A percentile compares a stretch with the other conserved stretches of the same genome.
Evolutionary conservation across 2,329 filamentous ascomycete species (phyloP).

Genomic region (Pestalotiopsis fici): DNA sequence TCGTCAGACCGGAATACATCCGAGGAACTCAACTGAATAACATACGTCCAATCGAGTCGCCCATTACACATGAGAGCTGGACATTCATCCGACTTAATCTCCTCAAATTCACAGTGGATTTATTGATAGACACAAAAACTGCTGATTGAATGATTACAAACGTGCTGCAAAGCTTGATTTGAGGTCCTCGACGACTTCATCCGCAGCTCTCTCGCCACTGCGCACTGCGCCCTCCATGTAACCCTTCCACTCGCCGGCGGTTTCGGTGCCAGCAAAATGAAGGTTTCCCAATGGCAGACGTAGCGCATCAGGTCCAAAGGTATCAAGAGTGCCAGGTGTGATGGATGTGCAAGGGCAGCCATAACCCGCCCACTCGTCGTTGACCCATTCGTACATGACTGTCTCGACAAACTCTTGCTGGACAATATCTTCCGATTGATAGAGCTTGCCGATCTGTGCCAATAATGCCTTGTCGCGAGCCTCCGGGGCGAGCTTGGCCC

Average conservation of each 20-base stretch:
- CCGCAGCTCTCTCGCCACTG: constrained; percentile 48
- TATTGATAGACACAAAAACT: too few relatives aligned
- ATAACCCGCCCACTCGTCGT: constrained; percentile 35
- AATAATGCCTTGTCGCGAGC: constrained; percentile 21
- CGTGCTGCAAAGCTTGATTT: neutral
- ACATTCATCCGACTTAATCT: too few relatives aligned
- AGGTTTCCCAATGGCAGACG: constrained; percentile 38
- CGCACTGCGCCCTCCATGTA: constrained; percentile 61
- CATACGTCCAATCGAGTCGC: too few relatives aligned
- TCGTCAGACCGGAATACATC: too few relatives aligned
- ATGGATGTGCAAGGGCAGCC: constrained; percentile 40
- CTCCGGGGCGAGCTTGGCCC: constrained; percentile 21
- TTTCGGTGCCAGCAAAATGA: constrained; percentile 58
- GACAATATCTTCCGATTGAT: constrained; percentile 3
- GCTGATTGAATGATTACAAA: too few relatives aligned
- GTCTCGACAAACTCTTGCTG: constrained; percentile 30
- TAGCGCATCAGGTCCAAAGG: constrained; percentile 24
- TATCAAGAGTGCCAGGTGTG: constrained; percentile 37
- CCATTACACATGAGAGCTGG: too few relatives aligned
- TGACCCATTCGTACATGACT: constrained; percentile 36
- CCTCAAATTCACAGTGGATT: too few relatives aligned
- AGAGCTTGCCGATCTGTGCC: constrained; percentile 25
- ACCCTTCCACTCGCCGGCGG: constrained; percentile 52
- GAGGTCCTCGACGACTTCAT: constrained; percentile 37
- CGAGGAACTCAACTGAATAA: too few relatives aligned